phyloP scores from a whole-genome alignment of 75 land plant species.

The Ceratopteris richardii region DNA sequence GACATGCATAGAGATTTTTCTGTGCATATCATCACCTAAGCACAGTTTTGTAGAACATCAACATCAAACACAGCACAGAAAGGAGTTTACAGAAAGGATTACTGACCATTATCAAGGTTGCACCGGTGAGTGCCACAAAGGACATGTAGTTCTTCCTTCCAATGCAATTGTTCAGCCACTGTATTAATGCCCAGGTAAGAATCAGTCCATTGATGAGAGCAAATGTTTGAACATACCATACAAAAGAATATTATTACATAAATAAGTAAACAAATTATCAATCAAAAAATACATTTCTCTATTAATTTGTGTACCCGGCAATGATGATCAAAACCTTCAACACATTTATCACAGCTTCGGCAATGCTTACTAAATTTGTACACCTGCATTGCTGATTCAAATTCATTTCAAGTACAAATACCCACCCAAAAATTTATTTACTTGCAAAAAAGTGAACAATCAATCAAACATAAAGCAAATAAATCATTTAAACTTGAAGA shows the following conservation, averaged over 20 bases:
- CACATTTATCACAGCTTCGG: conserved; percentile 97
- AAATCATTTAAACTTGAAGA: not conserved
- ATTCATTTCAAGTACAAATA: not conserved
- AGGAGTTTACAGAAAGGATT: not conserved
- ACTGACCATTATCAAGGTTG: conserved; percentile 77
- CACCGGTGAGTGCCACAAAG: conserved; percentile 75
- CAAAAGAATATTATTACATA: no score
- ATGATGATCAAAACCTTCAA: conserved; percentile 98
- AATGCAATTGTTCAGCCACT: conserved; percentile 97
- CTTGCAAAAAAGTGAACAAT: no score
- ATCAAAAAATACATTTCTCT: no score
- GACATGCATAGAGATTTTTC: no score
- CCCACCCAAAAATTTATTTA: not conserved
- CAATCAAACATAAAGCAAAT: not conserved
- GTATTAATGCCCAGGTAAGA: conserved; percentile 14
- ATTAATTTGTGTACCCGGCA: conserved; percentile 92
- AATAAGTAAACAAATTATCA: no score
- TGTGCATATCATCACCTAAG: no score
- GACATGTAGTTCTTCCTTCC: conserved; percentile 87
- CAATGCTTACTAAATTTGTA: conserved; percentile 96
- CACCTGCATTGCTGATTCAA: conserved; percentile 44
- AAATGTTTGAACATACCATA: no score
- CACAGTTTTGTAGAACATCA: no score
- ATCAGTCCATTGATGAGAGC: no score
- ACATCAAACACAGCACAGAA: conserved; percentile 1